Conservation (phyloP, 495 filamentous ascomycete species). For the Lasiosphaeriaceae sp. region DNA sequence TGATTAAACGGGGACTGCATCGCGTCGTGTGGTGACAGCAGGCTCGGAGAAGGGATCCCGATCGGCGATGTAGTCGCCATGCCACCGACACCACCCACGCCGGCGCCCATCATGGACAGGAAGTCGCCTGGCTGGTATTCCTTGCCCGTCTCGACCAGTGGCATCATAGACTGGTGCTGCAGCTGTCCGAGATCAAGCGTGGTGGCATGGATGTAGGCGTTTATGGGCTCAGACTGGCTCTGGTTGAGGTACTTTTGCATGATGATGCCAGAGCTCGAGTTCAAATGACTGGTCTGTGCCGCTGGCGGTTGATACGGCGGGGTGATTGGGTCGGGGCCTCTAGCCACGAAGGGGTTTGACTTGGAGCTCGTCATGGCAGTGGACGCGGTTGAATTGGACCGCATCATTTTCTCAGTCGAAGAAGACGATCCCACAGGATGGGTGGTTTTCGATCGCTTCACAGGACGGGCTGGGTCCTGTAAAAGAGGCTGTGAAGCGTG, state of each 20-base stretch:
- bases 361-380: background rate
- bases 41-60: conserved; percentile 9
- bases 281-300: conserved; percentile 3
- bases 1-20: conserved; percentile 14
- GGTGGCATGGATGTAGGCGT: conserved; percentile 12
- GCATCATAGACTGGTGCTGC: conserved; percentile 1
- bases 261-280: background rate
- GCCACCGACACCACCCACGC: conserved; percentile 2
- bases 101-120: conserved; percentile 15
- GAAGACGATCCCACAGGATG: conserved; percentile 16
- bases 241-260: conserved; percentile 14
- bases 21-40: conserved; percentile 12
- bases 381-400: conserved; percentile 25
- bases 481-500: conserved; percentile 2
- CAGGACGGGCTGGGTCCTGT: conserved; percentile 24
- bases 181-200: conserved; percentile 6
- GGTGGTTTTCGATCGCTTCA: conserved; percentile 33
- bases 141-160: conserved; percentile 3
- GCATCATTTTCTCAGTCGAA: conserved; percentile 21
- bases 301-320: conserved; percentile 3
- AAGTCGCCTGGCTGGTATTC: conserved; percentile 24
- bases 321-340: conserved; percentile 6
- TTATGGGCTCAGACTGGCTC: conserved; percentile 13
- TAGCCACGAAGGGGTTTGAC: conserved; percentile 11
- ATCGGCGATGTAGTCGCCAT: conserved; percentile 16